Evolutionary conservation across 805 yeast genomes (phyloP).

Genomic region (Grigorovia humatica): DNA sequence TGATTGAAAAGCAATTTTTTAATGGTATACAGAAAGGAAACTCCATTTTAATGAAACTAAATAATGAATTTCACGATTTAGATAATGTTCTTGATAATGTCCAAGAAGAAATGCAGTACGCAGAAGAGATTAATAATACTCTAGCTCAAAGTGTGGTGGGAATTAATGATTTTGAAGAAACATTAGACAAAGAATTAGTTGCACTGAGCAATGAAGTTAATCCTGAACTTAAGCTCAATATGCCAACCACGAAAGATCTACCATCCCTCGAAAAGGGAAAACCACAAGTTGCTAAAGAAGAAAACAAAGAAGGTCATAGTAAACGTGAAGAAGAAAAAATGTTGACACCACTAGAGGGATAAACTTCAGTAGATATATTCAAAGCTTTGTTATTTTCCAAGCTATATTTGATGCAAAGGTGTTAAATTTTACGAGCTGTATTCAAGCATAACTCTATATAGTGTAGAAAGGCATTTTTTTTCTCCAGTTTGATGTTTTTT

Average conservation of each 20-base stretch:
- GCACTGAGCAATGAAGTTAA: conserved; percentile 40
- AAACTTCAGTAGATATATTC: no score
- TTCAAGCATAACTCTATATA: no score
- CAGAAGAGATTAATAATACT: conserved; percentile 56
- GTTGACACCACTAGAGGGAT: not conserved
- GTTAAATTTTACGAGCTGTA: no score
- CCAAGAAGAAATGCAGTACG: conserved; percentile 71
- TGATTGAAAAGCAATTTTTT: conserved; percentile 77
- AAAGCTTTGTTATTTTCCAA: no score
- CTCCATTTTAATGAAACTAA: conserved; percentile 60
- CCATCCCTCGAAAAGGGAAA: conserved; percentile 5
- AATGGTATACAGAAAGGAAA: conserved; percentile 77
- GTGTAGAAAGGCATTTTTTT: no score
- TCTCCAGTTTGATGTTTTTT: no score
- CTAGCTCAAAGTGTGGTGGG: conserved; percentile 32
- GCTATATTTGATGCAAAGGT: no score
- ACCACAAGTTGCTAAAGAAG: not conserved
- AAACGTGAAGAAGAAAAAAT: not conserved
- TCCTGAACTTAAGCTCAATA: conserved; percentile 20
- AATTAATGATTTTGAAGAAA: conserved; percentile 36
- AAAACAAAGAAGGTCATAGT: not conserved
- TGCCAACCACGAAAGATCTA: conserved; percentile 27
- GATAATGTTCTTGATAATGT: conserved; percentile 76
- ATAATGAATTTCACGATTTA: conserved; percentile 69
- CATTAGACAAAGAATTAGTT: conserved; percentile 55